Percentiles rank a stretch among this genome's conserved stretches.
Conservation (phyloP, 1,284 basidiomycete species). For the Caloboletus inedulis region DNA sequence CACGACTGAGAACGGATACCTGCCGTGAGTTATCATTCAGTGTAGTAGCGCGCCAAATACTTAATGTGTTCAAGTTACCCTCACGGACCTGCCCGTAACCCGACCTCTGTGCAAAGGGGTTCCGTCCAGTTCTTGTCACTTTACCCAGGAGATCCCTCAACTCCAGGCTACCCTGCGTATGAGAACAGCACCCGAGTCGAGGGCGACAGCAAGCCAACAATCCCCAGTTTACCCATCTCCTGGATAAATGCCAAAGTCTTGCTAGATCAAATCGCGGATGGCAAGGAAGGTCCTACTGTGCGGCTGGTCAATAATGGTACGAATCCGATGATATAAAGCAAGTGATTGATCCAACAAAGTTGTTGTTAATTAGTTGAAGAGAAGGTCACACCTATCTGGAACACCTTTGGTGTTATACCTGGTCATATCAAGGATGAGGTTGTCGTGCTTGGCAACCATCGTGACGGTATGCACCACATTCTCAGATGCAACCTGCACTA, state of each 20-base stretch:
- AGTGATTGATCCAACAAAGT: not conserved
- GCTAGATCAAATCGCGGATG: conserved; percentile 40
- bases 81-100: conserved; percentile 70
- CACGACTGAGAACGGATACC: conserved; percentile 61
- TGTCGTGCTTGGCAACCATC: conserved; percentile 72
- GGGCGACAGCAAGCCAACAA: conserved; percentile 58
- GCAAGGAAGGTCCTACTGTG: conserved; percentile 36
- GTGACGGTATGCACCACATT: conserved; percentile 51
- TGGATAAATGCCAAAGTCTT: conserved; percentile 52
- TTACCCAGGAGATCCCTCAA: conserved; percentile 70
- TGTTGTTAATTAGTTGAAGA: conserved; percentile 40
- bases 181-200: conserved; percentile 63
- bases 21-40: conserved; percentile 34
- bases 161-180: conserved; percentile 73
- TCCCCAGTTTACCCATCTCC: conserved; percentile 63
- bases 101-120: conserved; percentile 68
- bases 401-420: conserved; percentile 74
- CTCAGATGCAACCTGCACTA: not conserved
- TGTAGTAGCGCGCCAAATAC: conserved; percentile 3
- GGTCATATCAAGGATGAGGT: conserved; percentile 75
- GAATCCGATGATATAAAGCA: conserved; percentile 10
- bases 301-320: conserved; percentile 49
- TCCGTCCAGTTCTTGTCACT: conserved; percentile 69
- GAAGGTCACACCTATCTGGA: conserved; percentile 51
- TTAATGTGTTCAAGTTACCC: conserved; percentile 44